Evolutionary conservation across 805 yeast species (phyloP).

Genomic region (Metschnikowia hibisci): DNA sequence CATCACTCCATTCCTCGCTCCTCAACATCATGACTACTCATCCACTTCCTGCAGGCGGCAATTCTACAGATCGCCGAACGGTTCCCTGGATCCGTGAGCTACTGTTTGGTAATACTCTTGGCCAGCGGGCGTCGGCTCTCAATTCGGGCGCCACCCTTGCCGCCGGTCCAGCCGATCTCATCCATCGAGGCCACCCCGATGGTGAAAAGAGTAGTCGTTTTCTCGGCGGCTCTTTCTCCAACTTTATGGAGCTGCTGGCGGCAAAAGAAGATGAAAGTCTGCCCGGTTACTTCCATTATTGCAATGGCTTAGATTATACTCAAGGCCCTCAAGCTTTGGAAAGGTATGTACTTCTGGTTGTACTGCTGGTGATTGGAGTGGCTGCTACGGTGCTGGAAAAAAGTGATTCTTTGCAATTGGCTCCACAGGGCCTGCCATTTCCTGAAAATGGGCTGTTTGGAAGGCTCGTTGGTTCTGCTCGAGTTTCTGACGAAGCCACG

Average conservation of each 20-base stretch:
- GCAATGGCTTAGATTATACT: conserved; percentile 30
- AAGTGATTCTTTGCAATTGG: conserved; percentile 10
- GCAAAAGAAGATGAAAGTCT: conserved; percentile 36
- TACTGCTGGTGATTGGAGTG: conserved; percentile 26
- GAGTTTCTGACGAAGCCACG: too few relatives aligned
- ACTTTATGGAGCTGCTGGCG: conserved; percentile 3
- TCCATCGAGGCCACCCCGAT: conserved; percentile 36
- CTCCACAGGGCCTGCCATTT: not conserved
- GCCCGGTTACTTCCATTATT: conserved; percentile 37
- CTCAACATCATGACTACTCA: not conserved
- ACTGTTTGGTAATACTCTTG: conserved; percentile 27
- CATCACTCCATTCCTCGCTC: not conserved
- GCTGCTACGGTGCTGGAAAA: conserved; percentile 12
- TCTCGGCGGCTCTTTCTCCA: conserved; percentile 26
- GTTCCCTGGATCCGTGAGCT: conserved; percentile 29
- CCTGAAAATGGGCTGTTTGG: not conserved
- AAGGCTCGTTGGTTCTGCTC: too few relatives aligned
- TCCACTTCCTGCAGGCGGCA: not conserved
- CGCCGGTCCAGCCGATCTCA: conserved; percentile 37
- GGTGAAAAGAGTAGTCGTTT: conserved; percentile 29
- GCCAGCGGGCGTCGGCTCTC: conserved; percentile 23
- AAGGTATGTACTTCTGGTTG: conserved; percentile 21
- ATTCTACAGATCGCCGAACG: conserved; percentile 4
- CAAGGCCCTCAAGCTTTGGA: conserved; percentile 26
- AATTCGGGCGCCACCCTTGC: conserved; percentile 13